phyloP scores from a whole-genome alignment of 768 basidiomycete species.

The Russula foetens region DNA sequence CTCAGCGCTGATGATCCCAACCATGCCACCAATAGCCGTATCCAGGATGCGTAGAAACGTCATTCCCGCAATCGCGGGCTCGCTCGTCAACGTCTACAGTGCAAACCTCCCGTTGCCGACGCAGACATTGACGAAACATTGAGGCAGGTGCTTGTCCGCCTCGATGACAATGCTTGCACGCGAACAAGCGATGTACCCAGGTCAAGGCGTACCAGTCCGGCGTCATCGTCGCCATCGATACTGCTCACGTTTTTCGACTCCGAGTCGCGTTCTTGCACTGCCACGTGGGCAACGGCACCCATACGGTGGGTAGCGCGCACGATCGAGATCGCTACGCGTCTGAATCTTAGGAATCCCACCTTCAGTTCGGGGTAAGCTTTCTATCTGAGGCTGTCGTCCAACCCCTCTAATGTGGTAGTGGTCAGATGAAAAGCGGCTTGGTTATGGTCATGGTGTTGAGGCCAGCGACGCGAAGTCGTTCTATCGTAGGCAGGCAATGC shows the following conservation, averaged over 20 bases:
- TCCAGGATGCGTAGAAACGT: constrained; percentile 5
- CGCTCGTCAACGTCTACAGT: neutral
- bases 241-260: constrained; percentile 8
- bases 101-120: neutral
- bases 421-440: too few relatives aligned
- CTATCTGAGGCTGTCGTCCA: too few relatives aligned
- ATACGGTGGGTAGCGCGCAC: too few relatives aligned
- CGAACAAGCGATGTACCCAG: neutral
- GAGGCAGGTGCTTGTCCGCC: neutral
- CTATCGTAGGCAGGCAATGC: too few relatives aligned
- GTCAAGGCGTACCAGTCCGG: neutral
- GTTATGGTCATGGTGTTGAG: too few relatives aligned
- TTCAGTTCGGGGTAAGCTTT: too few relatives aligned
- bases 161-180: neutral
- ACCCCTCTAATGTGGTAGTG: too few relatives aligned
- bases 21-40: neutral
- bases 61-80: neutral
- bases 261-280: constrained; percentile 4
- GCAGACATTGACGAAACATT: constrained; percentile 1
- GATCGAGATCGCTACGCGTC: too few relatives aligned
- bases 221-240: neutral
- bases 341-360: too few relatives aligned
- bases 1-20: neutral
- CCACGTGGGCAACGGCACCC: neutral
- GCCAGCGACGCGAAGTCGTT: too few relatives aligned